A percentile compares a stretch with the other conserved stretches of the same genome.
Conservation (phyloP, 345 rosid species). For the Noccaea bulbosa region DNA sequence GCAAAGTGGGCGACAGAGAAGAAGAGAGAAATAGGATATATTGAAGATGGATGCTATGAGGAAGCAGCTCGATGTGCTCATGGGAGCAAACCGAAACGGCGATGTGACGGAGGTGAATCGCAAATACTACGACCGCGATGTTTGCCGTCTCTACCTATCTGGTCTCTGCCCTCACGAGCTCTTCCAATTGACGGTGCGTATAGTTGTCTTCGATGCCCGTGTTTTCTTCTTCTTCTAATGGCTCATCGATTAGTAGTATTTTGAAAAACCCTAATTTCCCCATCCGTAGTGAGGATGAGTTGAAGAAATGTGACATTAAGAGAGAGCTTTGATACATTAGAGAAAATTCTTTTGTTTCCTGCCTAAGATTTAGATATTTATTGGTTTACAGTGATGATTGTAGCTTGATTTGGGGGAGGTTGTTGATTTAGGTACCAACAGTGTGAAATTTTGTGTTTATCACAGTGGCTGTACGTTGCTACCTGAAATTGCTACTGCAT, state of each 20-base stretch:
- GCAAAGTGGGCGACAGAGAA: neutral
- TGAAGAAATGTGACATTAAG: neutral
- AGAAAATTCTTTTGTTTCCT: neutral
- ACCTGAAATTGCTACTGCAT: slow-evolving; percentile 22
- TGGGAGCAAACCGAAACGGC: slow-evolving; percentile 99
- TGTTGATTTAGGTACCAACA: slow-evolving; percentile 26
- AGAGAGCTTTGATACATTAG: neutral
- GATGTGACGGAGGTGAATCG: slow-evolving; percentile 97
- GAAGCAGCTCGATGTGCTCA: slow-evolving; percentile 97
- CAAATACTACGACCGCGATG: slow-evolving; percentile 98
- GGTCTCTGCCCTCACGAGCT: slow-evolving; percentile 99
- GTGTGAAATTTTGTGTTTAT: slow-evolving; percentile 28
- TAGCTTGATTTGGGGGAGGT: slow-evolving; percentile 17
- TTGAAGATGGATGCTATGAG: slow-evolving; percentile 89
- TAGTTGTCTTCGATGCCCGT: slow-evolving; percentile 14
- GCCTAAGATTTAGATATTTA: neutral
- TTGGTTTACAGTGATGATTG: neutral
- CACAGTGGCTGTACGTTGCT: slow-evolving; percentile 27
- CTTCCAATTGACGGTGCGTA: slow-evolving; percentile 81
- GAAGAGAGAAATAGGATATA: slow-evolving; percentile 22
- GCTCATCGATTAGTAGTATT: slow-evolving; percentile 9
- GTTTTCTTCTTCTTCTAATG: neutral
- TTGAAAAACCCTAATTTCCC: slow-evolving; percentile 11
- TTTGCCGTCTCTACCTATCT: slow-evolving; percentile 91
- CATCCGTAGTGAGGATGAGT: too few species aligned